Conservation (phyloP, 2,329 filamentous ascomycete species). For the Ceratocystis papillata region DNA sequence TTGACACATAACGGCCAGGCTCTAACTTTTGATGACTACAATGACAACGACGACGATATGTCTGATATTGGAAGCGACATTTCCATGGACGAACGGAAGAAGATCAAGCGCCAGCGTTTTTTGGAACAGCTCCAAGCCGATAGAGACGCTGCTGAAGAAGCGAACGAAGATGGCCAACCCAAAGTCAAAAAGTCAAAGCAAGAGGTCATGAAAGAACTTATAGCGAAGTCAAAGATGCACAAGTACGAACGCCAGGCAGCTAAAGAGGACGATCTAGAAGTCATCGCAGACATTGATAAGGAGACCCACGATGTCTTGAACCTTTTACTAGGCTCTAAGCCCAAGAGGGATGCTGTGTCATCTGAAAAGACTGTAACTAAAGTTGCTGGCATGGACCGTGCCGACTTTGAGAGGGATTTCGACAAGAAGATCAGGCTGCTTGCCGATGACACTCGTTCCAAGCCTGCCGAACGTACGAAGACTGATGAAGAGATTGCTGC, state of each 20-base stretch:
- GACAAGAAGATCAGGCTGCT: constrained; percentile 73
- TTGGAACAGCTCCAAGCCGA: constrained; percentile 34
- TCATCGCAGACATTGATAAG: constrained; percentile 74
- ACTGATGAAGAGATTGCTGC: constrained; percentile 76
- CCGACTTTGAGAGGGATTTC: constrained; percentile 72
- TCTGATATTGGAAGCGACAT: constrained; percentile 48
- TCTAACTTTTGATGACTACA: constrained; percentile 69
- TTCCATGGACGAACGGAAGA: constrained; percentile 44
- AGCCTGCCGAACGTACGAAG: constrained; percentile 79
- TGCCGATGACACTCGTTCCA: constrained; percentile 71
- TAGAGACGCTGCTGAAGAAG: constrained; percentile 38
- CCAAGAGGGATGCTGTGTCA: constrained; percentile 16
- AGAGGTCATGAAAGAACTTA: constrained; percentile 95
- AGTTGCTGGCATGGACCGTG: constrained; percentile 49
- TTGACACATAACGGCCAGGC: constrained; percentile 79
- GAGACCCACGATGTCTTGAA: constrained; percentile 66
- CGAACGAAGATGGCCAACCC: constrained; percentile 48
- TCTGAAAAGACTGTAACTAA: constrained; percentile 26
- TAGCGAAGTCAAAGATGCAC: constrained; percentile 90
- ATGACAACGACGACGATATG: constrained; percentile 66
- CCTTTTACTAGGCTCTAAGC: constrained; percentile 45
- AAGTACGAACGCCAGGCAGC: constrained; percentile 88
- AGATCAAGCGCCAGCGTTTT: constrained; percentile 47
- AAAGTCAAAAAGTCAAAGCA: constrained; percentile 89
- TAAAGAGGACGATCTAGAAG: constrained; percentile 86